Base-by-base conservation (phyloP, 345 rosid genomes). In the Viola odorata region DNA sequence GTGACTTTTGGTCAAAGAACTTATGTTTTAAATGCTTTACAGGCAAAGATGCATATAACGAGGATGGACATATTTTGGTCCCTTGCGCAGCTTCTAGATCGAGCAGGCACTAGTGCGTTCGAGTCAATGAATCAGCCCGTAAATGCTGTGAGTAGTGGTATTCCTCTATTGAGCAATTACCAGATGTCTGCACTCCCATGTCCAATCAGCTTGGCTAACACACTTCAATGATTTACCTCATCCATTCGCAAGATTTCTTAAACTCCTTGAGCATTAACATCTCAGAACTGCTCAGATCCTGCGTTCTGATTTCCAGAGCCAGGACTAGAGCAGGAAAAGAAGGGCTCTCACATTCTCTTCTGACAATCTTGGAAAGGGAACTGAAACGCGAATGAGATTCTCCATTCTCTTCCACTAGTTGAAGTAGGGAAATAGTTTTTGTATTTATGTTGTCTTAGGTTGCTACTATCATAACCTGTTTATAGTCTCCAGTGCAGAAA, bases 51-150 rank as follows among this genome's bases (percentile, higher is more conserved):
- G 63, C 70, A 79, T 6, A 71, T 85, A 23, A 86, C 97, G 0
- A 88, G 99, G 76, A 57, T 77, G 66, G 89, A 84, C 16, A 77
- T 94, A 58, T 76, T 94, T 53, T 94, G 87, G 83, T 90, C 89
- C 61, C 96, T 94, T 60, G 79, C 88, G 58, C 84, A 73, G 50
- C 85, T 94, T 72, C 73, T 83, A 49, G 83, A 84, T 51, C 84
- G 79, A 69, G 60, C 76, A 6, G 64, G 59, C n/a, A 60, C 56
- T 55, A 60, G 45, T 16, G 75, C 63, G 45, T 57, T 61, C 53
- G 77, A 84, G 62, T 62, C 64, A 32, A 55, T 66, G 14, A 70
- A 69, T 45, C 74, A 75, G 55, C 68, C 72, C 12, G 60, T 47
- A 41, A 68, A 69, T 57, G 55, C 48, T 45, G 57, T 45, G 50